Conservation (phyloP, 306 rosid genomes). For the Ceratonia siliqua region DNA sequence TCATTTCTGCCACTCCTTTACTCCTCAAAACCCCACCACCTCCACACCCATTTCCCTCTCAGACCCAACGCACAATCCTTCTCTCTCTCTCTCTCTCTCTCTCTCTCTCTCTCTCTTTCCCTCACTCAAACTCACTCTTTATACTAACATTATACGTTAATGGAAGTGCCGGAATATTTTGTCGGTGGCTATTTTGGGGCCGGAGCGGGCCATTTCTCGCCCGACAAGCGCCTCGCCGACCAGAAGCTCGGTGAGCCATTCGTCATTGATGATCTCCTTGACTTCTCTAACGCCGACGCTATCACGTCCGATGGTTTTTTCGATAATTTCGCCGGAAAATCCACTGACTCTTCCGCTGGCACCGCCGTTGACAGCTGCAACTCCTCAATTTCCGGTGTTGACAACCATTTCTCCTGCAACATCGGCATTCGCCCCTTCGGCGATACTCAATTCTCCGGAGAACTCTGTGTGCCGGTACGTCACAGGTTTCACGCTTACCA, state of each 20-base stretch:
- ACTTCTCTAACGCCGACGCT: conserved; percentile 81
- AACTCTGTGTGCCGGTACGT: conserved; percentile 81
- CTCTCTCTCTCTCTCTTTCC: conserved; percentile 13
- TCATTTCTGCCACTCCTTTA: conserved; percentile 52
- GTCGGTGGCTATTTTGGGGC: conserved; percentile 62
- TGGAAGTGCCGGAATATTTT: conserved; percentile 71
- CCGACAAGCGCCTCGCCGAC: conserved; percentile 49
- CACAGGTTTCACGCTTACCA: background rate
- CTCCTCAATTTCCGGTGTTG: conserved; percentile 63
- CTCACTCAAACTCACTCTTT: background rate
- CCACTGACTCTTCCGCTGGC: conserved; percentile 65
- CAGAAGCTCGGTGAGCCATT: conserved; percentile 65
- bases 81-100: background rate
- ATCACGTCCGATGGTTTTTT: conserved; percentile 66
- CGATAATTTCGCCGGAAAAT: conserved; percentile 65
- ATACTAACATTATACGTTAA: conserved; percentile 17
- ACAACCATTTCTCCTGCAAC: conserved; percentile 49
- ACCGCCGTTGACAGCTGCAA: conserved; percentile 78
- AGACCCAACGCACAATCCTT: background rate
- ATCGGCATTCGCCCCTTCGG: conserved; percentile 55
- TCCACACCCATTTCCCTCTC: conserved; percentile 43
- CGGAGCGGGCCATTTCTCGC: conserved; percentile 47
- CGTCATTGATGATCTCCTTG: conserved; percentile 79
- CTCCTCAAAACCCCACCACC: conserved; percentile 82
- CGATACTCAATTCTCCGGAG: conserved; percentile 73